Base-by-base conservation (phyloP, 2,329 filamentous ascomycete genomes). In the Achaetomium macrosporum region DNA sequence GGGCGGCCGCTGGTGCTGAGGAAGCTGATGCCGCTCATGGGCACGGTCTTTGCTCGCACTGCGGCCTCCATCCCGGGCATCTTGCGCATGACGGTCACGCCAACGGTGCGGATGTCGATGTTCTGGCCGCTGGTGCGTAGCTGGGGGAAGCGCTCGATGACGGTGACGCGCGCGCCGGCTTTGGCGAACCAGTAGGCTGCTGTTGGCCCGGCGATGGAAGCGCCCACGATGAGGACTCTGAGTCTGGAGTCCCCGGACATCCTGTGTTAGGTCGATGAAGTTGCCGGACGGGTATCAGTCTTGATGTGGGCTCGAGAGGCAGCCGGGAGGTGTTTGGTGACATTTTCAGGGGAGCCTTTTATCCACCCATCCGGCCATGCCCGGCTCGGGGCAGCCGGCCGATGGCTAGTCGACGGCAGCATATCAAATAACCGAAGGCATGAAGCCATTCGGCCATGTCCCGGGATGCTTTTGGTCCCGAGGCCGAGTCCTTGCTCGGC, bases 141-240 rank as follows among this genome's bases (percentile, higher is more conserved):
- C 9, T 48, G 29, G 2, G 46, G 37, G 13, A 48, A 48, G 16
- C 46, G 46, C n/a, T 48, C 46, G 25, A 48, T 42, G 29, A 48
- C 20, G 2, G 46, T 42, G 9, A 48, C 46, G 5, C 16, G 3
- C 15, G 46, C 46, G 12, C 46, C 46, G 16, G 29, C 37, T 19
- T 42, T 48, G 37, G 46, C 46, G 8, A 48, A 12, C 46, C 46
- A 48, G 46, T 48, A 48, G 25, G 46, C 46, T 12, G 46, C 29
- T 3, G 46, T 17, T 7, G 46, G 46, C 2, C 46, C 46, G 25
- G 46, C 46, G 16, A 48, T 48, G 13, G 46, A 48, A 11, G 46
- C 46, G 11, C 39, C 46, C 5, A 42, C 46, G 46, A 42, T 13
- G 29, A 48, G 46, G 46, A 48, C 46, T 15, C 46, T 11, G 10